Evolutionary conservation across 2,329 filamentous ascomycete species (phyloP).

Genomic region (Dactylellina sp.): DNA sequence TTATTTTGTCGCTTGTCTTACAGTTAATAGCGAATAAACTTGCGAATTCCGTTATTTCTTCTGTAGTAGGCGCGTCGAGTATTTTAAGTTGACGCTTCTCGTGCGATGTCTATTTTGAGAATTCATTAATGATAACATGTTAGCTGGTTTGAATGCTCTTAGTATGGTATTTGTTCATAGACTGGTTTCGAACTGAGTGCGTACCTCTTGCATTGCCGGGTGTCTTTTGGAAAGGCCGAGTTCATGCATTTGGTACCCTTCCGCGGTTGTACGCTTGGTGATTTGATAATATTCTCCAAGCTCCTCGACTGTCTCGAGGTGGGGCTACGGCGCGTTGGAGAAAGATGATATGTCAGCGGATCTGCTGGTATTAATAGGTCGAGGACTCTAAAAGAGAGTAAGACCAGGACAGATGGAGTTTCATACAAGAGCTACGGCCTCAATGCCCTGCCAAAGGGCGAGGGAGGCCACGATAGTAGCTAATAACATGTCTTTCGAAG

Average conservation of each 20-base stretch:
- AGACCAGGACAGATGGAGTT: background rate
- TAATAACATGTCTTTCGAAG: background rate
- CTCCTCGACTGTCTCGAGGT: background rate
- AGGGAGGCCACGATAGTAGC: background rate
- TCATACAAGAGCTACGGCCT: slow-evolving; percentile 23
- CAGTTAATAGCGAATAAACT: too few relatives aligned
- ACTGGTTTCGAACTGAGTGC: background rate
- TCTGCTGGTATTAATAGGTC: too few relatives aligned
- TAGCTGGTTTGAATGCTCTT: background rate
- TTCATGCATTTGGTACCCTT: background rate
- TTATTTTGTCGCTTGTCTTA: too few relatives aligned
- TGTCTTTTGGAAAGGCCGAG: slow-evolving; percentile 2
- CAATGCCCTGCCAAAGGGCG: background rate
- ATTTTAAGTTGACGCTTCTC: slow-evolving; percentile 12
- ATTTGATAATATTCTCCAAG: background rate
- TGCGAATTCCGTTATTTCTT: too few relatives aligned
- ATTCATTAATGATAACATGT: background rate
- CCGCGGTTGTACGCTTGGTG: background rate
- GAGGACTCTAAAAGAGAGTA: background rate
- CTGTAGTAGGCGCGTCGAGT: slow-evolving; percentile 1
- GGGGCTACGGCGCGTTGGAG: background rate
- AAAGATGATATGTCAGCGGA: background rate
- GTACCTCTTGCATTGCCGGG: slow-evolving; percentile 1
- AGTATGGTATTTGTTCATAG: background rate
- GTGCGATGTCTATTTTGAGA: background rate